Evolutionary conservation across 345 rosid species (phyloP).

Genomic region (Acer negundo): DNA sequence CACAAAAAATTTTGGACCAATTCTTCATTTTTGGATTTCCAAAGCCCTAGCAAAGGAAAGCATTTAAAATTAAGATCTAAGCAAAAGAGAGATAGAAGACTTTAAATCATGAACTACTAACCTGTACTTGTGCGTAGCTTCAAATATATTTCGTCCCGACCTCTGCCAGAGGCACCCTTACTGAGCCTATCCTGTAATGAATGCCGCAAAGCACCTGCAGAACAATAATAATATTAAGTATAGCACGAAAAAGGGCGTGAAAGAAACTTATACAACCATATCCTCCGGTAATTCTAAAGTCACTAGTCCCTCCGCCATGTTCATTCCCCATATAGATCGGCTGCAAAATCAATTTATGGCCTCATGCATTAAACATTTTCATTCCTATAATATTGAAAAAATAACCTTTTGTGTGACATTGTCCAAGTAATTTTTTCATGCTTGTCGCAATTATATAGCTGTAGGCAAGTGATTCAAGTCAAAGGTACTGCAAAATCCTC

Average conservation of each 20-base stretch:
- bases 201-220: conserved; percentile 84
- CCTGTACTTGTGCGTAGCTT: conserved; percentile 97
- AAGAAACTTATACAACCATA: not conserved
- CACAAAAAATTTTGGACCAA: not conserved
- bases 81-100: conserved; percentile 3
- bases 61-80: not conserved
- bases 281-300: not conserved
- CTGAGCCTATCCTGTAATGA: conserved; percentile 93
- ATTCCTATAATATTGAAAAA: not conserved
- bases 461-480: not conserved
- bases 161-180: conserved; percentile 73
- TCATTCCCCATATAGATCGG: not conserved
- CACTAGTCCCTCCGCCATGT: not conserved
- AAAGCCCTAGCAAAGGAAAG: conserved; percentile 3
- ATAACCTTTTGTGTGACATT: too few species aligned
- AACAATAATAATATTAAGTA: conserved; percentile 19
- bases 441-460: not conserved
- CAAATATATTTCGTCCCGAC: conserved; percentile 81
- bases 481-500: not conserved
- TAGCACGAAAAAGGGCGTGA: conserved; percentile 10
- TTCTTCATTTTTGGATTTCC: conserved; percentile 3
- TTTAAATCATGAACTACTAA: conserved; percentile 25
- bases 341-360: conserved; percentile 5
- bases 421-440: not conserved
- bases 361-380: conserved; percentile 5